These are phyloP conservation scores for Ophiostoma ulmi DNA, from an alignment of 2,329 filamentous ascomycete species.

Conservation along the genomic window DNA sequence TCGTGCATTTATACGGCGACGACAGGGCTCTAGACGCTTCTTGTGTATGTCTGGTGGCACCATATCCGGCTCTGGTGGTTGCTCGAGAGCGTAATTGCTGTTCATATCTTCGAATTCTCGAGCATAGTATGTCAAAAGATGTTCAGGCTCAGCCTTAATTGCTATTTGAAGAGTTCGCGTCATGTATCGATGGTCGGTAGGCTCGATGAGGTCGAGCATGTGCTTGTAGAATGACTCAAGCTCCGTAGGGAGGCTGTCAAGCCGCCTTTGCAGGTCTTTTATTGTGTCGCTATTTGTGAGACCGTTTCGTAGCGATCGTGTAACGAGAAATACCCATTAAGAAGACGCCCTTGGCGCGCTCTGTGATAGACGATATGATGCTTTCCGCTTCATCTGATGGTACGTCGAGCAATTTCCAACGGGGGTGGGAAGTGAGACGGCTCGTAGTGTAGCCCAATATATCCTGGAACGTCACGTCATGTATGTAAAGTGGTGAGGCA, in stretches of 20 bases:
- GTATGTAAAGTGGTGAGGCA: background rate
- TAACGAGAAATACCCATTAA: background rate
- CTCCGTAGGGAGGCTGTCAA: background rate
- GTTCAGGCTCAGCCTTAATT: background rate
- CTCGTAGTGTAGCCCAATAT: background rate
- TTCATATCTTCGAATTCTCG: background rate
- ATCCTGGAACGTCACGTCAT: background rate
- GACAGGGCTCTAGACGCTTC: background rate
- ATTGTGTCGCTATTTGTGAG: background rate
- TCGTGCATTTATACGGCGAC: background rate
- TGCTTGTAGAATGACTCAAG: background rate
- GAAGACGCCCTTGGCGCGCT: background rate
- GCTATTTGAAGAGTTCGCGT: background rate
- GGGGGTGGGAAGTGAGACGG: background rate
- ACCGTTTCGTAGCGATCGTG: background rate
- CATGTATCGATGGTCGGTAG: background rate
- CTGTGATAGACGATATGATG: background rate
- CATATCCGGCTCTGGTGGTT: background rate
- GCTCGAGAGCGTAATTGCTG: background rate
- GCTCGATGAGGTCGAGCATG: background rate
- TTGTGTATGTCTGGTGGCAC: background rate
- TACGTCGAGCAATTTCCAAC: background rate
- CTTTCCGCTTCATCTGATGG: background rate
- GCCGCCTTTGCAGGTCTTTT: background rate
- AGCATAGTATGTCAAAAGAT: background rate